phyloP scores from a whole-genome alignment of 805 yeast species.

The Wickerhamiella parazyma region DNA sequence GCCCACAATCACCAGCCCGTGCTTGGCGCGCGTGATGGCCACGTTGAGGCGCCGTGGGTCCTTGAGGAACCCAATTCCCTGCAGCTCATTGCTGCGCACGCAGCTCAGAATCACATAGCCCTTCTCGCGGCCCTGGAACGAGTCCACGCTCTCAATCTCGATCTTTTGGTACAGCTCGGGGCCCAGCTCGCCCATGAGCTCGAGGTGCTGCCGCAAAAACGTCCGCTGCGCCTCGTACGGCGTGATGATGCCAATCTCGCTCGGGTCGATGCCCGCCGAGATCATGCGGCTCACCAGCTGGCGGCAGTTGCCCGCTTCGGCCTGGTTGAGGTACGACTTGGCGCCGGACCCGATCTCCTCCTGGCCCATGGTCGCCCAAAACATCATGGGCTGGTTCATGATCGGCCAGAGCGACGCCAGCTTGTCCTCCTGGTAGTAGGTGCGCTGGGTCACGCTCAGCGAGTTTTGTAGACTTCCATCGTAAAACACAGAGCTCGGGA shows the following conservation, averaged over 20 bases:
- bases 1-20: slow-evolving; percentile 69
- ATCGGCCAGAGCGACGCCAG: slow-evolving; percentile 54
- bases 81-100: slow-evolving; percentile 66
- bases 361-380: slow-evolving; percentile 79
- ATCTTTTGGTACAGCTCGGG: slow-evolving; percentile 53
- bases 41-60: slow-evolving; percentile 83
- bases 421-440: slow-evolving; percentile 10
- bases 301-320: slow-evolving; percentile 83
- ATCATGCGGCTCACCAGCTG: slow-evolving; percentile 59
- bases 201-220: slow-evolving; percentile 65
- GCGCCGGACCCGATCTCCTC: slow-evolving; percentile 81
- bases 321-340: slow-evolving; percentile 66
- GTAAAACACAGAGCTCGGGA: slow-evolving; percentile 81
- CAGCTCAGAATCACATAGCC: slow-evolving; percentile 66
- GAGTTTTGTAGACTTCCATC: slow-evolving; percentile 90
- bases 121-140: slow-evolving; percentile 86
- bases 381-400: slow-evolving; percentile 78
- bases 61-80: slow-evolving; percentile 66
- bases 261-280: slow-evolving; percentile 62
- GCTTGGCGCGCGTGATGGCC: slow-evolving; percentile 77
- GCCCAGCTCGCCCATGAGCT: slow-evolving; percentile 52
- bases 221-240: slow-evolving; percentile 93
- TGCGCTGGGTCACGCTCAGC: slow-evolving; percentile 62
- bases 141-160: slow-evolving; percentile 90
- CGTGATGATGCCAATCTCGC: slow-evolving; percentile 81